These are phyloP conservation scores for Lotmaria passim DNA, from an alignment of 208 protist genomes.

Conservation along the genomic window DNA sequence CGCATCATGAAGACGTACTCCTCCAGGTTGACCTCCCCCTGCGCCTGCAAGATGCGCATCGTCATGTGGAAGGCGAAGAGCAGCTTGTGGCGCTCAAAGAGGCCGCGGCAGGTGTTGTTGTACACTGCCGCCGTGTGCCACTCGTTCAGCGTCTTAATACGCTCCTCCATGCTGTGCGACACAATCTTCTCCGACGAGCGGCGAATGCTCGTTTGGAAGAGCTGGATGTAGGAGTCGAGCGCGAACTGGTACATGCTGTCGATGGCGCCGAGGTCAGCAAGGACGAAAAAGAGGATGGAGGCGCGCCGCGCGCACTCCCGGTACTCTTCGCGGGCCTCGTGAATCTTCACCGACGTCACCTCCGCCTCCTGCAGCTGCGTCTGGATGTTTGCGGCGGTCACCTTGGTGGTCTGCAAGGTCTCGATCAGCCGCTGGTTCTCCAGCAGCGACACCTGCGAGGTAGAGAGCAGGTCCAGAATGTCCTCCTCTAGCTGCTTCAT, in stretches of 20 bases:
- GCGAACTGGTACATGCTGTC: conserved; percentile 99
- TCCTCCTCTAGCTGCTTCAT: conserved; percentile 98
- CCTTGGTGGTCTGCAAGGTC: conserved; percentile 97
- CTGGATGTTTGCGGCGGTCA: conserved; percentile 95
- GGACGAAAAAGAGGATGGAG: conserved; percentile 98
- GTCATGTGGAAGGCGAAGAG: conserved; percentile 99
- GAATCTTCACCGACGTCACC: conserved; percentile 96
- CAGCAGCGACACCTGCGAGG: conserved; percentile 94
- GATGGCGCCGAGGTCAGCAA: conserved; percentile 96
- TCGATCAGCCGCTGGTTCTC: conserved; percentile 98
- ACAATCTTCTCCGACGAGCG: conserved; percentile 92
- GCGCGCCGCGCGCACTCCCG: conserved; percentile 94
- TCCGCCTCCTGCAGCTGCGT: conserved; percentile 92
- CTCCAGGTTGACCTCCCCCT: conserved; percentile 91
- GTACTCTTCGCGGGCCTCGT: conserved; percentile 96
- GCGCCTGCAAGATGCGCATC: conserved; percentile 94
- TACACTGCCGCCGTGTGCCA: conserved; percentile 98
- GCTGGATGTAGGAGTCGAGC: conserved; percentile 97
- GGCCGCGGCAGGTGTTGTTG: conserved; percentile 96
- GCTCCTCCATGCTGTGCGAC: conserved; percentile 87
- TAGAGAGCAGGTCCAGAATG: conserved; percentile 96
- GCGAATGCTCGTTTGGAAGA: conserved; percentile 97
- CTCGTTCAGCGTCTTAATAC: conserved; percentile 95
- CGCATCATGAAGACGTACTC: conserved; percentile 99
- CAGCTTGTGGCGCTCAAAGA: conserved; percentile 99